These are phyloP conservation scores for Eucalyptus tenuipes DNA, from an alignment of 345 rosid species.

Conservation along the genomic window DNA sequence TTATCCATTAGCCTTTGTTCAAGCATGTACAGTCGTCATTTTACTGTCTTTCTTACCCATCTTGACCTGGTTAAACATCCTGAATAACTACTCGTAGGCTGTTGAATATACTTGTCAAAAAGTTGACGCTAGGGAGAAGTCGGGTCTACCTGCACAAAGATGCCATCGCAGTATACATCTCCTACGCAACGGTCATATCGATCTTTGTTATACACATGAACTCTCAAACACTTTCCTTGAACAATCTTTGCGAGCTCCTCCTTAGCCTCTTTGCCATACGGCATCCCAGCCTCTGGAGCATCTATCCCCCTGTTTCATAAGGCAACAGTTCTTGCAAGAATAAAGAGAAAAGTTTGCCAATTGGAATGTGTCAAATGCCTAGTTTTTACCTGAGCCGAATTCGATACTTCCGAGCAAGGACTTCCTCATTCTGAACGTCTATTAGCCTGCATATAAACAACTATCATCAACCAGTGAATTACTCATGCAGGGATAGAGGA, in stretches of 20 bases:
- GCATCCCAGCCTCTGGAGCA: constrained; percentile 75
- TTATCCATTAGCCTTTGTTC: not conserved
- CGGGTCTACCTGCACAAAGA: constrained; percentile 38
- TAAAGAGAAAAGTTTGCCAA: not conserved
- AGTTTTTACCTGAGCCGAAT: constrained; percentile 44
- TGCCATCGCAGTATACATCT: constrained; percentile 60
- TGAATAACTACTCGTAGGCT: not conserved
- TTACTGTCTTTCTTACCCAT: not conserved
- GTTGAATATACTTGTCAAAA: not conserved
- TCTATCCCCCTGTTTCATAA: constrained; percentile 57
- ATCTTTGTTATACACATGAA: constrained; percentile 54
- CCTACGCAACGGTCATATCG: constrained; percentile 57
- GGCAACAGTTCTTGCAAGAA: not conserved
- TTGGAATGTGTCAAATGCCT: not conserved
- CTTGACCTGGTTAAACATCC: not conserved
- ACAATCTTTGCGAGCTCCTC: constrained; percentile 50
- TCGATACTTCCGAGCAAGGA: constrained; percentile 71
- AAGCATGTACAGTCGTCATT: not conserved
- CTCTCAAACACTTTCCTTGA: constrained; percentile 49
- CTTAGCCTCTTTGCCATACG: constrained; percentile 62
- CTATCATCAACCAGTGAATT: not conserved
- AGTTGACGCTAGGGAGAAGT: not conserved
- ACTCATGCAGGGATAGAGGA: not conserved
- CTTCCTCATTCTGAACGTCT: constrained; percentile 30
- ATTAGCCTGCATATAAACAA: constrained; percentile 16